phyloP scores from a whole-genome alignment of 129 eudicot species.

The Centrapalus pauciflorus region DNA sequence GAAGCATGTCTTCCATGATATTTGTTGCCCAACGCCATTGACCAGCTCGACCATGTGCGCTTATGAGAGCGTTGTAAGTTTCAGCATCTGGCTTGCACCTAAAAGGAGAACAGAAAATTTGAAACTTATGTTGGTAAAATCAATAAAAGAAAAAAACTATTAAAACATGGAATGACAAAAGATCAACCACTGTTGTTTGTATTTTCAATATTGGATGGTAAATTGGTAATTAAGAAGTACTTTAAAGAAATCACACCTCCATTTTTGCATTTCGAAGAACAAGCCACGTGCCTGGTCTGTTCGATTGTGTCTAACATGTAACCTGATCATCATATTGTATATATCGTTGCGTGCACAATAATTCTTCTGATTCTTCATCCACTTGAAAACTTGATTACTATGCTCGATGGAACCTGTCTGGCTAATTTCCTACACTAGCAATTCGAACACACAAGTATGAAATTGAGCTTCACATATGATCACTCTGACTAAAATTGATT shows the following conservation, averaged over 20 bases:
- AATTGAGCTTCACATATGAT: not conserved
- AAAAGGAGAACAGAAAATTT: not conserved
- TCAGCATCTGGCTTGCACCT: conserved; percentile 97
- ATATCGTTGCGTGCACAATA: conserved; percentile 90
- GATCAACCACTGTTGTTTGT: not conserved
- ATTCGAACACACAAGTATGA: not conserved
- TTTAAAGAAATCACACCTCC: conserved; percentile 60
- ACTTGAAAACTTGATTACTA: conserved; percentile 64
- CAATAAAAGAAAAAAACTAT: not conserved
- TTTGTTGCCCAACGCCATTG: conserved; percentile 99
- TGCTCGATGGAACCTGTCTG: conserved; percentile 76
- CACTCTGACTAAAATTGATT: not conserved
- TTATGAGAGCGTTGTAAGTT: conserved; percentile 90
- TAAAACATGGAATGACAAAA: not conserved
- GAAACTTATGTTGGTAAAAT: not conserved
- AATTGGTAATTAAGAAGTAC: not conserved
- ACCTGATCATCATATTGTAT: conserved; percentile 95
- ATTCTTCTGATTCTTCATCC: conserved; percentile 95
- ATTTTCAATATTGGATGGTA: no score
- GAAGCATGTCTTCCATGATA: conserved; percentile 99
- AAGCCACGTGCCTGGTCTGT: conserved; percentile 96
- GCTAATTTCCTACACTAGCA: conserved; percentile 68
- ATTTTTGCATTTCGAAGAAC: conserved; percentile 96
- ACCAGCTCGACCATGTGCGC: conserved; percentile 91
- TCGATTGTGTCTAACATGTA: conserved; percentile 84